These are phyloP conservation scores for Cladorrhinum sp. DNA, from an alignment of 2,329 filamentous ascomycete species.

Conservation along the genomic window DNA sequence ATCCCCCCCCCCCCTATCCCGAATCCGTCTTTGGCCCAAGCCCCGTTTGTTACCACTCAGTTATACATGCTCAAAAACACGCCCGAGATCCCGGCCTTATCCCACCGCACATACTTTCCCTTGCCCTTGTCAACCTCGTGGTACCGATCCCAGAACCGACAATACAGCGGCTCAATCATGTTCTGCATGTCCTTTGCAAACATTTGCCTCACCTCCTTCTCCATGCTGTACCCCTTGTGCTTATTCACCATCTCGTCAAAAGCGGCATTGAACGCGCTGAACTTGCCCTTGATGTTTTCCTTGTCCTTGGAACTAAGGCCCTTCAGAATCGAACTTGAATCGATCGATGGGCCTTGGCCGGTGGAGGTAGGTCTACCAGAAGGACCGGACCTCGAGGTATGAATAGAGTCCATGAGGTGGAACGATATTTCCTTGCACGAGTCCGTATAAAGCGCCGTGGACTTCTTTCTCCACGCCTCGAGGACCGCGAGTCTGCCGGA, in stretches of 20 bases:
- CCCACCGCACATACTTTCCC: slow-evolving; percentile 97
- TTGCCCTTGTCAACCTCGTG: slow-evolving; percentile 97
- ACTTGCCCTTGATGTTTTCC: slow-evolving; percentile 95
- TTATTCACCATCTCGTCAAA: slow-evolving; percentile 86
- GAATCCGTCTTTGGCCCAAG: too few species aligned
- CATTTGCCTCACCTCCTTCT: slow-evolving; percentile 78
- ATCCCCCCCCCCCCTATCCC: too few species aligned
- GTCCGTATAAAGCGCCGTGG: slow-evolving; percentile 75
- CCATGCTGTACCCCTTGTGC: slow-evolving; percentile 85
- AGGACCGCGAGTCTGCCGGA: slow-evolving; percentile 63
- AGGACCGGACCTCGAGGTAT: slow-evolving; percentile 51
- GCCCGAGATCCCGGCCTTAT: slow-evolving; percentile 75
- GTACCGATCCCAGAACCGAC: slow-evolving; percentile 93
- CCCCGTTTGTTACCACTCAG: not conserved
- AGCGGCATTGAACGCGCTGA: slow-evolving; percentile 80
- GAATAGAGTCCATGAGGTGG: slow-evolving; percentile 84
- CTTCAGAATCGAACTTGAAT: slow-evolving; percentile 82
- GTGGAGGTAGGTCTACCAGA: slow-evolving; percentile 63
- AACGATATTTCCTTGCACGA: slow-evolving; percentile 85
- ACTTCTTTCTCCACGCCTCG: slow-evolving; percentile 85
- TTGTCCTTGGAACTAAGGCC: slow-evolving; percentile 84
- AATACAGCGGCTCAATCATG: slow-evolving; percentile 91
- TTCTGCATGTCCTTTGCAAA: slow-evolving; percentile 82
- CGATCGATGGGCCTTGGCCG: slow-evolving; percentile 57
- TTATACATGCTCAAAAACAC: slow-evolving; percentile 55